phyloP scores from a whole-genome alignment of 2,329 filamentous ascomycete species.

The Bertia moriformis region DNA sequence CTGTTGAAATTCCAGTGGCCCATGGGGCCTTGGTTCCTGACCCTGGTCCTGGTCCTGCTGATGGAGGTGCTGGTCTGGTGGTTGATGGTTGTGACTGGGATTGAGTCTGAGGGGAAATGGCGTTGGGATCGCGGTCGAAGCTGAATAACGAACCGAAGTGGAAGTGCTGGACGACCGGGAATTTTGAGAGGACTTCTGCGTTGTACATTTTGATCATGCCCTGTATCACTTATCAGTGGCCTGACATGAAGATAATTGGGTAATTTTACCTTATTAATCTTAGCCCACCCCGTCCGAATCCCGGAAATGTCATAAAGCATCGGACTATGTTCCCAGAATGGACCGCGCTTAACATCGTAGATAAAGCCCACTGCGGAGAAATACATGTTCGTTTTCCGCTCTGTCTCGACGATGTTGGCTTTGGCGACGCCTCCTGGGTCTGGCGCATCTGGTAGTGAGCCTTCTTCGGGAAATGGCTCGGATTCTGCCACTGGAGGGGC shows the following conservation, averaged over 20 bases:
- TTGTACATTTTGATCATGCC: conserved; percentile 99
- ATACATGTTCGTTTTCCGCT: conserved; percentile 66
- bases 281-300: conserved; percentile 85
- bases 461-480: conserved; percentile 60
- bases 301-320: conserved; percentile 90
- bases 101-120: conserved; percentile 23
- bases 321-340: conserved; percentile 94
- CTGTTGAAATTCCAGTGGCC: conserved; percentile 16
- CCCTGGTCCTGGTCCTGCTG: conserved; percentile 9
- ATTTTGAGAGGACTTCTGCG: conserved; percentile 88
- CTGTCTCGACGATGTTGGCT: conserved; percentile 43
- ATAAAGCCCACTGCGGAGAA: conserved; percentile 95
- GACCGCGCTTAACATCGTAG: conserved; percentile 87
- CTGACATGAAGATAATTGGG: conserved; percentile 1
- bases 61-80: conserved; percentile 6
- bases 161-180: conserved; percentile 97
- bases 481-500: conserved; percentile 56
- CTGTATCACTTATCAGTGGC: conserved; percentile 22
- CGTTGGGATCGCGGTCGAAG: conserved; percentile 56
- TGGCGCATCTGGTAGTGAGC: conserved; percentile 59
- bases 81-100: conserved; percentile 33
- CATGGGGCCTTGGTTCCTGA: conserved; percentile 26
- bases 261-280: conserved; percentile 67
- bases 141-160: conserved; percentile 68
- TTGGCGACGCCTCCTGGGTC: conserved; percentile 58